Evolutionary conservation across 2,329 filamentous ascomycete genomes (phyloP).

Genomic region (Hirsutella thompsonii): DNA sequence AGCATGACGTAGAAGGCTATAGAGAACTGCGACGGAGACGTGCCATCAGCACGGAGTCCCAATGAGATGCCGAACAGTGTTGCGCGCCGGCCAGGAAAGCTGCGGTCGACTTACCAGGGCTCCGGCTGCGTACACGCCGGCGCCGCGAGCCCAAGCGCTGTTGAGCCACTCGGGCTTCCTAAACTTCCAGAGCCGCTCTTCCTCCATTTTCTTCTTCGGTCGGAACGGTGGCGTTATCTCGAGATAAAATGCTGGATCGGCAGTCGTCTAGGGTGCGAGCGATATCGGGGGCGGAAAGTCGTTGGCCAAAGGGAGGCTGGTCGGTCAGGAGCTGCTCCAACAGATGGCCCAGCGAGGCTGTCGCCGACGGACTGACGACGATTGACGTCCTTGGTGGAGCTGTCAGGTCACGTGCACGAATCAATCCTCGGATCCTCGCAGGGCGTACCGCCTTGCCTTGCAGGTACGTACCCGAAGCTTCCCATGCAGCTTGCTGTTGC

Average conservation of each 20-base stretch:
- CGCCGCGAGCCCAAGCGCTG: slow-evolving; percentile 49
- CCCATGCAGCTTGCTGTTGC: too few species aligned
- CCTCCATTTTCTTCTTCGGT: slow-evolving; percentile 48
- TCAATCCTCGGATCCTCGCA: too few species aligned
- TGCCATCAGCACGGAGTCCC: slow-evolving; percentile 6
- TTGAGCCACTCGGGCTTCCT: slow-evolving; percentile 53
- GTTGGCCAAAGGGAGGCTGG: too few species aligned
- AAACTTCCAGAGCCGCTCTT: slow-evolving; percentile 57
- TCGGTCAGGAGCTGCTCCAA: too few species aligned
- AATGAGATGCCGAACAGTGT: background rate
- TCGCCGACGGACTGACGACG: too few species aligned
- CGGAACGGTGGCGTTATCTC: too few species aligned
- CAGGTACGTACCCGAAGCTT: too few species aligned
- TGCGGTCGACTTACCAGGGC: slow-evolving; percentile 38
- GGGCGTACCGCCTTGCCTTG: too few species aligned
- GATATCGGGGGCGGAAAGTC: background rate
- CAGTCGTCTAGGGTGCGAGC: background rate
- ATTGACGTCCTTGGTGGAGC: too few species aligned
- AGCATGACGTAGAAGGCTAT: slow-evolving; percentile 57
- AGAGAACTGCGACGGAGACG: slow-evolving; percentile 39
- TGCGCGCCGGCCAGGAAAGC: background rate
- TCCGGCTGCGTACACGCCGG: slow-evolving; percentile 49
- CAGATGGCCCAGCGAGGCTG: too few species aligned
- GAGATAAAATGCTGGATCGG: too few species aligned
- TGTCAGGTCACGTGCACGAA: too few species aligned